phyloP scores from a whole-genome alignment of 352 stramenopile genomes.

The Phytophthora cactorum region DNA sequence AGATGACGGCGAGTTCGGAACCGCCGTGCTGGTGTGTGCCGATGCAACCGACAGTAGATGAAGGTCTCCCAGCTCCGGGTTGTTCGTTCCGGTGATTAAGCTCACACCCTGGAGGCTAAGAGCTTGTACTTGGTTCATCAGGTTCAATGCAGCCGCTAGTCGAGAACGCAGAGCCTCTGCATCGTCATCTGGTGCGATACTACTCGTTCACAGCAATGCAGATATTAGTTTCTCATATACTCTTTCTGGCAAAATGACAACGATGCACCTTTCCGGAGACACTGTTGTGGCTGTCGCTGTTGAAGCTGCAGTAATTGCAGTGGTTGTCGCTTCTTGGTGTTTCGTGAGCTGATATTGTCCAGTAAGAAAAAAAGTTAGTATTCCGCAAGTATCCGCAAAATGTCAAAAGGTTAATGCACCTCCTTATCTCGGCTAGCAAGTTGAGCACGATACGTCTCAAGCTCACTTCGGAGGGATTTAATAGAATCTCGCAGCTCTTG shows the following conservation, averaged over 20 bases:
- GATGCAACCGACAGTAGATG: constrained; percentile 34
- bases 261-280: constrained; percentile 22
- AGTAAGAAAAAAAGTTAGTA: constrained; percentile 18
- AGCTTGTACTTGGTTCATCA: constrained; percentile 39
- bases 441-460: constrained; percentile 23
- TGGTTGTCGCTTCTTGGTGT: constrained; percentile 14
- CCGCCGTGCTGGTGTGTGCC: constrained; percentile 11
- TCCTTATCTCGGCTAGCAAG: constrained; percentile 25
- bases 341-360: constrained; percentile 24
- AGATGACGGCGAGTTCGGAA: constrained; percentile 20
- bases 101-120: constrained; percentile 28
- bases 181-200: constrained; percentile 22
- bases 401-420: constrained; percentile 12
- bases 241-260: background rate
- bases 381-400: background rate
- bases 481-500: constrained; percentile 28
- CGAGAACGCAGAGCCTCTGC: constrained; percentile 17
- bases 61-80: constrained; percentile 25
- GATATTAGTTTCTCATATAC: background rate
- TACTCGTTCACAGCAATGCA: constrained; percentile 13
- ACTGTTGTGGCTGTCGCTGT: constrained; percentile 4
- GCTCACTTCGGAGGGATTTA: constrained; percentile 28
- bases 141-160: constrained; percentile 27
- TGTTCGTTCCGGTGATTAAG: constrained; percentile 18
- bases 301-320: background rate